These are phyloP conservation scores for Puccinia coronata DNA, from an alignment of 1,284 basidiomycete genomes.

Conservation along the genomic window DNA sequence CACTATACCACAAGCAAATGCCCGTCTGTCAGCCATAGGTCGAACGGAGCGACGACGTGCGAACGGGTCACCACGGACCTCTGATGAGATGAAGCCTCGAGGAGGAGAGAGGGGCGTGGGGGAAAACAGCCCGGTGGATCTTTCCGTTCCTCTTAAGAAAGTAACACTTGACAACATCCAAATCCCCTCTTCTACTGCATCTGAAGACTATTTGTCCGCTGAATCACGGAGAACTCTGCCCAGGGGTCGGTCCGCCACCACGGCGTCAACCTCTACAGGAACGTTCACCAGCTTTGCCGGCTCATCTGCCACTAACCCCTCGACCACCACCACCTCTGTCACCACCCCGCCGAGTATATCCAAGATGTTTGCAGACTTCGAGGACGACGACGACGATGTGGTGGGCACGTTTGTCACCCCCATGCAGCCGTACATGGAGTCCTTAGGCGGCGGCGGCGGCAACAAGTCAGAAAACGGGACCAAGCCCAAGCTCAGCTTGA, in stretches of 20 bases:
- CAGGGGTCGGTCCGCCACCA: conserved; percentile 24
- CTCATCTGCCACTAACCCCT: conserved; percentile 16
- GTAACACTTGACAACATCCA: conserved; percentile 17
- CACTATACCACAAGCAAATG: conserved; percentile 10
- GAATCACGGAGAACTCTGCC: background rate
- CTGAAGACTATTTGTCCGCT: background rate
- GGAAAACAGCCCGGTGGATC: conserved; percentile 13
- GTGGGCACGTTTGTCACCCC: conserved; percentile 49
- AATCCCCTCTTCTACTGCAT: background rate
- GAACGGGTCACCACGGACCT: background rate
- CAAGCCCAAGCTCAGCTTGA: conserved; percentile 42
- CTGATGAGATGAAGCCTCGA: conserved; percentile 8
- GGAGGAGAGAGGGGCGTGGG: background rate
- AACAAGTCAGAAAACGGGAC: background rate
- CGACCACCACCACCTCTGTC: conserved; percentile 10
- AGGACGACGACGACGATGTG: conserved; percentile 48
- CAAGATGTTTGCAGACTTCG: conserved; percentile 37
- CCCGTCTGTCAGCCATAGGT: background rate
- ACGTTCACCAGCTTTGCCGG: conserved; percentile 27
- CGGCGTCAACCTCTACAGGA: conserved; percentile 15
- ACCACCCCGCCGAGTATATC: background rate
- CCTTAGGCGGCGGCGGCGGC: background rate
- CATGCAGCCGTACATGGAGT: conserved; percentile 46
- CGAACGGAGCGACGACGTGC: conserved; percentile 12
- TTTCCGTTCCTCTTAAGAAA: background rate